These are phyloP conservation scores for Aleurites moluccanus DNA, from an alignment of 441 rosid species.

Conservation along the genomic window DNA sequence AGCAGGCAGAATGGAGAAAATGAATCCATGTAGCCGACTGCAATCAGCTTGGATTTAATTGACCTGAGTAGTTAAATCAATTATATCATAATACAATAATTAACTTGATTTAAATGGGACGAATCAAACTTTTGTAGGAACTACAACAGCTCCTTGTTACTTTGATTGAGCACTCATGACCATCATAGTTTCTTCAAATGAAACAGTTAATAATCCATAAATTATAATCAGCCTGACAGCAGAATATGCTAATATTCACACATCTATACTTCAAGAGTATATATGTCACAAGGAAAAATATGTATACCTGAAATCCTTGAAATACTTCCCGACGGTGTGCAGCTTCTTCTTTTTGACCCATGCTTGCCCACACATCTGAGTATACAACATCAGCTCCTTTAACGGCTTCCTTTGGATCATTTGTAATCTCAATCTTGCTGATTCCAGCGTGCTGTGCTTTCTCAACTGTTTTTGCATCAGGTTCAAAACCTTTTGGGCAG, in stretches of 20 bases:
- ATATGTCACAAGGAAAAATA: neutral
- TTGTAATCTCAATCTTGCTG: conserved; percentile 88
- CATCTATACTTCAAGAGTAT: neutral
- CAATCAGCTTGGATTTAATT: too few species aligned
- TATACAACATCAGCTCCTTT: conserved; percentile 94
- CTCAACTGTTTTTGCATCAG: conserved; percentile 74
- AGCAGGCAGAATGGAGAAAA: too few species aligned
- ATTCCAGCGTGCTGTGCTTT: conserved; percentile 76
- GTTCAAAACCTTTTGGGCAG: conserved; percentile 92
- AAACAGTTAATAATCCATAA: neutral
- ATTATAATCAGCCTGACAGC: neutral
- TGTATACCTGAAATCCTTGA: conserved; percentile 89
- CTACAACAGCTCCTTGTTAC: neutral
- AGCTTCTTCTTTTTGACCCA: conserved; percentile 99
- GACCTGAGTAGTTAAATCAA: neutral
- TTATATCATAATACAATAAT: neutral
- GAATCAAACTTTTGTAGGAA: neutral
- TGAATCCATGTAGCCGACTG: too few species aligned
- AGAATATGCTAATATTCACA: neutral
- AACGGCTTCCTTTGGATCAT: conserved; percentile 90
- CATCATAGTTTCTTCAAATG: neutral
- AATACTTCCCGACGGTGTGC: conserved; percentile 77
- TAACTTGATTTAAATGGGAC: neutral
- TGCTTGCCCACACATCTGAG: conserved; percentile 99
- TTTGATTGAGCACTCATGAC: neutral